phyloP scores from a whole-genome alignment of 352 stramenopile genomes.

The Phytophthora palmivora region DNA sequence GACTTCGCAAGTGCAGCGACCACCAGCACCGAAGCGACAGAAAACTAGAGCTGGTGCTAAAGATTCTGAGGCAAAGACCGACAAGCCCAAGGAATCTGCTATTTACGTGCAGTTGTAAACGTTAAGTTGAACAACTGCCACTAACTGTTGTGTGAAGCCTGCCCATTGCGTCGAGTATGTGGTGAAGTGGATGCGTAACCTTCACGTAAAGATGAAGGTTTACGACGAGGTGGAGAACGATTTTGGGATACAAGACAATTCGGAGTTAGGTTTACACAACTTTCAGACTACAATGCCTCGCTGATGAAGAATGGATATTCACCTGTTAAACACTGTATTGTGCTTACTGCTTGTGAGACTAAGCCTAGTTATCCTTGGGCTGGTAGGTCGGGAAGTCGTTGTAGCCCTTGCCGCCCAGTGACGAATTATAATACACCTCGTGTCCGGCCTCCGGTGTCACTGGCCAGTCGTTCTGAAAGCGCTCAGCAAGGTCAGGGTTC shows the following conservation, averaged over 20 bases:
- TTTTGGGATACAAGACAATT: too few relatives aligned
- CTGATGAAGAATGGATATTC: slow-evolving; percentile 12
- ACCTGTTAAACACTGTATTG: background rate
- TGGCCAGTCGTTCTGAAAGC: too few relatives aligned
- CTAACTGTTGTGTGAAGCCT: slow-evolving; percentile 3
- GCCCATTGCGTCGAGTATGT: slow-evolving; percentile 1
- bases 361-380: slow-evolving; percentile 9
- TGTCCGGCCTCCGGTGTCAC: slow-evolving; percentile 16
- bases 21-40: slow-evolving; percentile 1
- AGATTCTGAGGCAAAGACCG: slow-evolving; percentile 15
- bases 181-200: background rate
- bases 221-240: slow-evolving; percentile 1
- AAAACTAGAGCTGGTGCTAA: slow-evolving; percentile 1
- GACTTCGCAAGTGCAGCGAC: slow-evolving; percentile 13
- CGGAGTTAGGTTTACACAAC: slow-evolving; percentile 2
- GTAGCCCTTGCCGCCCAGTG: slow-evolving; percentile 34
- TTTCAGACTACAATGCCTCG: too few relatives aligned
- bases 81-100: slow-evolving; percentile 19
- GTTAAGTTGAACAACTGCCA: background rate
- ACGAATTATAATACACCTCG: slow-evolving; percentile 39
- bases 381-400: slow-evolving; percentile 37
- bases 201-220: too few relatives aligned
- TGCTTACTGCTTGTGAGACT: background rate
- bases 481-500: slow-evolving; percentile 54
- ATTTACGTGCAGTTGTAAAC: slow-evolving; percentile 36